Percentiles rank a stretch among this genome's conserved stretches.
These are phyloP conservation scores for Crithidia sp. DNA, from an alignment of 208 protist genomes.

Conservation along the genomic window DNA sequence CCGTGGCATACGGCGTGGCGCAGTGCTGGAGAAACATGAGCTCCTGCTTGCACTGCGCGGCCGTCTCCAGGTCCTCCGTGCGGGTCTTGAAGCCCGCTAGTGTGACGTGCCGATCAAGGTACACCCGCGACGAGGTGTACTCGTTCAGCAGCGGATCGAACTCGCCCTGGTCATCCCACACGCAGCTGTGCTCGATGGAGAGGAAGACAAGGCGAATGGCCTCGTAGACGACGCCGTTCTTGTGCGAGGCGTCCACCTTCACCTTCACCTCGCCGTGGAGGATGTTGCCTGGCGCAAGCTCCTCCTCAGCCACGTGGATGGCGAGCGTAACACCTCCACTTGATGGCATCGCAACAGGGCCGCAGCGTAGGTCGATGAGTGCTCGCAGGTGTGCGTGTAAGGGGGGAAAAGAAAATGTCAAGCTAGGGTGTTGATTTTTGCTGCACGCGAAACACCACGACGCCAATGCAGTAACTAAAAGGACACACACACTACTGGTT, in stretches of 20 bases:
- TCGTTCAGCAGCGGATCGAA: constrained; percentile 58
- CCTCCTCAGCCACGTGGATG: constrained; percentile 14
- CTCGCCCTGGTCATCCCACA: constrained; percentile 68
- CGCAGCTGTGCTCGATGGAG: constrained; percentile 47
- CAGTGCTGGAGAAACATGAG: constrained; percentile 53
- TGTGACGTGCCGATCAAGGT: constrained; percentile 64
- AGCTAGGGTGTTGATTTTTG: background rate
- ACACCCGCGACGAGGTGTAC: constrained; percentile 60
- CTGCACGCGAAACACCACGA: too few species aligned
- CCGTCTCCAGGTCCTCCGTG: constrained; percentile 48
- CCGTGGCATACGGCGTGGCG: constrained; percentile 52
- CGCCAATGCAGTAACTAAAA: too few species aligned
- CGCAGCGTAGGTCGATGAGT: too few species aligned
- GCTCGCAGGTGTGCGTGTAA: background rate
- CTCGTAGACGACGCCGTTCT: constrained; percentile 38
- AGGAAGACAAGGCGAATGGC: constrained; percentile 47
- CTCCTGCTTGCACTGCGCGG: constrained; percentile 52
- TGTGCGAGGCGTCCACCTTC: constrained; percentile 26
- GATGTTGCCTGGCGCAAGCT: constrained; percentile 32
- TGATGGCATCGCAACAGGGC: constrained; percentile 19
- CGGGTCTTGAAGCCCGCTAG: constrained; percentile 45
- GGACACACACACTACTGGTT: too few species aligned
- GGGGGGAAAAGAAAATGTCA: background rate
- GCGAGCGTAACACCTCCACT: constrained; percentile 31
- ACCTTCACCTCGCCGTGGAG: constrained; percentile 47